Evolutionary conservation across 805 yeast species (phyloP).

Genomic region (Zygoascus bituminiphila): DNA sequence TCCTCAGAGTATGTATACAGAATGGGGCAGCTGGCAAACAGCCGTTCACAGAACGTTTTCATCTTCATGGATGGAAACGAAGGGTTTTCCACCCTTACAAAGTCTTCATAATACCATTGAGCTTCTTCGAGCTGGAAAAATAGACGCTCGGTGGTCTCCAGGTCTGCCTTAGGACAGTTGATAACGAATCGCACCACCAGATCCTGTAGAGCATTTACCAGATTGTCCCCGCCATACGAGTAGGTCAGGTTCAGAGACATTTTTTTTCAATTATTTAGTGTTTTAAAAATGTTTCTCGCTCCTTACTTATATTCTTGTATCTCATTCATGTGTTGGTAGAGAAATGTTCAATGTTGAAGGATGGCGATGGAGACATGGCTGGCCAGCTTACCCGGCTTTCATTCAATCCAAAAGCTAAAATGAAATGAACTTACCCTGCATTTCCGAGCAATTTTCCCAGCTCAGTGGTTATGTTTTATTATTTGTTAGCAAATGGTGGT

Average conservation of each 20-base stretch:
- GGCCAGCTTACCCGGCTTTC: too few relatives aligned
- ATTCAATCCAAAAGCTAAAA: too few relatives aligned
- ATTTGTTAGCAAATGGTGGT: too few relatives aligned
- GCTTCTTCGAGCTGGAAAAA: constrained; percentile 96
- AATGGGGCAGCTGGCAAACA: constrained; percentile 70
- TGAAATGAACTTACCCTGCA: too few relatives aligned
- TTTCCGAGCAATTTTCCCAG: too few relatives aligned
- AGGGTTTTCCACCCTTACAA: constrained; percentile 63
- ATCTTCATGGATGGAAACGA: constrained; percentile 67
- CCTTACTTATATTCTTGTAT: too few relatives aligned
- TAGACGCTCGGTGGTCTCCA: constrained; percentile 70
- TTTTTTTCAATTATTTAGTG: not conserved
- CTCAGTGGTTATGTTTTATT: too few relatives aligned
- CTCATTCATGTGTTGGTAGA: too few relatives aligned
- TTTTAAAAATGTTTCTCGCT: too few relatives aligned
- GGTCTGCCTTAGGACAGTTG: constrained; percentile 87
- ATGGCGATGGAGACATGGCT: too few relatives aligned
- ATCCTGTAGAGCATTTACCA: constrained; percentile 38
- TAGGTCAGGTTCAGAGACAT: constrained; percentile 16
- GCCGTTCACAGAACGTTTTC: constrained; percentile 60
- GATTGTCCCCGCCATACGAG: constrained; percentile 11
- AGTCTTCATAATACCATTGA: constrained; percentile 94
- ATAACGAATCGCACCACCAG: constrained; percentile 80
- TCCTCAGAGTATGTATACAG: constrained; percentile 26
- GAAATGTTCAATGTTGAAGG: too few relatives aligned